Conservation (phyloP, 192 early-diverging fungal genomes). For the Chytriomyces sp. region DNA sequence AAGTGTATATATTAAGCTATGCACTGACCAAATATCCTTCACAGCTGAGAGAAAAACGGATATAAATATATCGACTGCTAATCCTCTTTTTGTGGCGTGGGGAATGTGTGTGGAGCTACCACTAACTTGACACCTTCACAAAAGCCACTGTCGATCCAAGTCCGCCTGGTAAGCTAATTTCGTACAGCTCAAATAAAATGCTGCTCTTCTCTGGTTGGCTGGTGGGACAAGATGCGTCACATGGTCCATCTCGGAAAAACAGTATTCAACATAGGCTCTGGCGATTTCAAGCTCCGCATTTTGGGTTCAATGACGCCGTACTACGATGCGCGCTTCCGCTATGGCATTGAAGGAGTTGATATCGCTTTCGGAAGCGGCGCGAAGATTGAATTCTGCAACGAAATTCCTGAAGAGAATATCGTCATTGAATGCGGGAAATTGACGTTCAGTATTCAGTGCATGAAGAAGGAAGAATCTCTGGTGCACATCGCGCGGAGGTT, state of each 20-base stretch:
- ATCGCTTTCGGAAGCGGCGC: constrained; percentile 47
- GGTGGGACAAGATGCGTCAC: constrained; percentile 64
- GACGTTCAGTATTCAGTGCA: constrained; percentile 33
- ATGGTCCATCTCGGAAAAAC: constrained; percentile 55
- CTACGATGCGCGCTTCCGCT: constrained; percentile 48
- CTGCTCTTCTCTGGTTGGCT: too few species aligned
- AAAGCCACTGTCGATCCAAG: constrained; percentile 56
- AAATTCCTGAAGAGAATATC: constrained; percentile 41
- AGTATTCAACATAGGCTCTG: constrained; percentile 48
- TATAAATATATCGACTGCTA: constrained; percentile 9
- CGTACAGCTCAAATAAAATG: too few species aligned
- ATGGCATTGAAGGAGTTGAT: constrained; percentile 54
- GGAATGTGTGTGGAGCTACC: constrained; percentile 45
- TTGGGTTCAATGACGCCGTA: constrained; percentile 54
- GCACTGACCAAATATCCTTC: not conserved
- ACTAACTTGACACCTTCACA: constrained; percentile 57
- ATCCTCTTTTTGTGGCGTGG: constrained; percentile 28
- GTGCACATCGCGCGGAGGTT: constrained; percentile 13
- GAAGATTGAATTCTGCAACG: constrained; percentile 37
- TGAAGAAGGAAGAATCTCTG: constrained; percentile 29
- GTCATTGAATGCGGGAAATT: constrained; percentile 54
- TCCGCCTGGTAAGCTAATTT: constrained; percentile 42
- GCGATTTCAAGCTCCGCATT: constrained; percentile 47
- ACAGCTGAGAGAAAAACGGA: not conserved
- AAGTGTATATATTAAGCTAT: not conserved